These are phyloP conservation scores for Escovopsis sp. DNA, from an alignment of 2,329 filamentous ascomycete genomes.

Conservation along the genomic window DNA sequence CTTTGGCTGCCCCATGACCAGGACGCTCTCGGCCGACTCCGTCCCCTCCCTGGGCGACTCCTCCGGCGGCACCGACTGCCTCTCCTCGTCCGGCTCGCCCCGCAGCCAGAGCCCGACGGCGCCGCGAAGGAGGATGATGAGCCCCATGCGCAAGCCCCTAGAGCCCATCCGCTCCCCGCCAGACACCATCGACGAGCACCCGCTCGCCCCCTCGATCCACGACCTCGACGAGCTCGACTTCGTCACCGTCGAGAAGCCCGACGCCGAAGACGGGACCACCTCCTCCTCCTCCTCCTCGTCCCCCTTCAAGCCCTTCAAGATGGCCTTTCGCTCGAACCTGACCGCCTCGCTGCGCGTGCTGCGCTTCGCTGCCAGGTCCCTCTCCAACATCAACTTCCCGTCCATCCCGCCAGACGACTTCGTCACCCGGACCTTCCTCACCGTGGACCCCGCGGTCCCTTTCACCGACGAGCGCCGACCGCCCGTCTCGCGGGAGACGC, in stretches of 20 bases:
- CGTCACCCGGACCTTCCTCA: conserved; percentile 50
- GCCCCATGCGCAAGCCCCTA: conserved; percentile 30
- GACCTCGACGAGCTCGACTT: conserved; percentile 14
- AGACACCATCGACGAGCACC: conserved; percentile 35
- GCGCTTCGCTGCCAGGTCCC: conserved; percentile 46
- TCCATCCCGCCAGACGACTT: conserved; percentile 52
- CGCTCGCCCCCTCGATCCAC: conserved; percentile 27
- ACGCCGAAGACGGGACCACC: conserved; percentile 13
- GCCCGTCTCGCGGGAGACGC: conserved; percentile 45
- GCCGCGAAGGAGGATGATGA: conserved; percentile 19
- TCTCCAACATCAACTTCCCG: conserved; percentile 46
- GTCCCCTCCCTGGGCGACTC: conserved; percentile 45
- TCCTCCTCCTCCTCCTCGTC: conserved; percentile 18
- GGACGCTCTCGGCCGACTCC: conserved; percentile 44
- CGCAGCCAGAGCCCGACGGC: conserved; percentile 20
- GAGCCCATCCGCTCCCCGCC: conserved; percentile 41
- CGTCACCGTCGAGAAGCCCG: background rate
- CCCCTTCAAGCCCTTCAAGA: conserved; percentile 34
- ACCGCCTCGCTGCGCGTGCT: conserved; percentile 51
- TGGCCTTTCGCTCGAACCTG: conserved; percentile 53
- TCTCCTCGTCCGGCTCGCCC: conserved; percentile 35
- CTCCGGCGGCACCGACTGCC: conserved; percentile 30
- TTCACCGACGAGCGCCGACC: conserved; percentile 54
- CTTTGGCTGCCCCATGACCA: conserved; percentile 32
- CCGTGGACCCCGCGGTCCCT: conserved; percentile 49